Evolutionary conservation across 2,329 filamentous ascomycete genomes (phyloP), one percentile per base, ranked within the genome.

Genomic region (Botrytis squamosa): DNA sequence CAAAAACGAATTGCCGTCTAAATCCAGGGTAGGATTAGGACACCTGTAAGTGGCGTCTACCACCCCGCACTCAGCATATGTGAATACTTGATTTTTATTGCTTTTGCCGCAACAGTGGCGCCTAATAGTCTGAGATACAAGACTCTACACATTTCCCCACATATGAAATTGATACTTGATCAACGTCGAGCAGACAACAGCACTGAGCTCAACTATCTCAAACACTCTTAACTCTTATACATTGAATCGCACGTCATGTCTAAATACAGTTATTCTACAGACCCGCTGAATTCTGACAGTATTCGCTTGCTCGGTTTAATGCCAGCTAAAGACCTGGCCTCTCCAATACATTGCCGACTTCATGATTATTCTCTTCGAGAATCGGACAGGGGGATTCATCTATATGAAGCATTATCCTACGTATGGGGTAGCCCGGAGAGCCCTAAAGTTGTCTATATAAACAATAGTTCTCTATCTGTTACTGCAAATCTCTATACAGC

Each of bases 391-490:
- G 46, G 42, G 29, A 33, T 22, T n/a, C 71, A 73, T 70, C 25
- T 73, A 3, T 73, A 73, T 7, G 66, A 72, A 36, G 68, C 68
- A 36, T 71, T 73, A 65, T 74, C 73, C 12, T 74, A 74, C 20
- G 74, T 71, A 64, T 75, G 72, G 72, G 72, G 72, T n/a, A 60
- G 60, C 10, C 14, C 16, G 38, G 42, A 67, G 0, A 60, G 68
- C 2, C 33, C 62, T 73, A 42, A 63, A 20, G 42, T 42, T 65
- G 74, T 75, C 40, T 66, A 2, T 22, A 66, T 72, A 60, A 40
- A 60, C 18, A 2, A 63, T 2, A 0, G 22, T 33, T 16, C 18
- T 60, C 36, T 75, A 20, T 16, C 33, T n/a, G 29, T 74, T 3
- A 75, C 68, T 20, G 42, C n/a, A 66, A 75, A 74, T 16, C 73